phyloP scores from a whole-genome alignment of 1,284 basidiomycete genomes.

The Inonotus obliquus region DNA sequence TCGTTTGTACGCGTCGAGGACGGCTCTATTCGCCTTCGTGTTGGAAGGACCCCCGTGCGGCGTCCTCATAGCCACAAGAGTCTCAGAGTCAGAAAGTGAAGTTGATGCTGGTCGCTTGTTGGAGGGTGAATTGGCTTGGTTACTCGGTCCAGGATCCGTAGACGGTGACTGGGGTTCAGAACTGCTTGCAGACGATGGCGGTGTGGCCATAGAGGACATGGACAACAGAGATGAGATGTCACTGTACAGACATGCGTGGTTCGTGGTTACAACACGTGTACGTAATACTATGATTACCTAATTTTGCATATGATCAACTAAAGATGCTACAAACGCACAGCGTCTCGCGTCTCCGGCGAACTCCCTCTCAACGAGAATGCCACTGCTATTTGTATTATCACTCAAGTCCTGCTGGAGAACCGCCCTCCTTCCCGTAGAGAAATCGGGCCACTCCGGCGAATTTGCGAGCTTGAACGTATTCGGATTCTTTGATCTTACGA shows the following conservation, averaged over 20 bases:
- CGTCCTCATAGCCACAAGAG: background rate
- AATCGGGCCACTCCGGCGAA: conserved; percentile 32
- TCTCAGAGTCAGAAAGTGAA: conserved; percentile 12
- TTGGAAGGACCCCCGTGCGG: background rate
- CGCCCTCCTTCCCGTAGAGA: conserved; percentile 27
- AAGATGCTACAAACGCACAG: conserved; percentile 34
- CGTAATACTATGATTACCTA: conserved; percentile 18
- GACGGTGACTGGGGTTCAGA: background rate
- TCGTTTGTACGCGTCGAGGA: background rate
- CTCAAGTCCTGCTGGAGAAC: conserved; percentile 40
- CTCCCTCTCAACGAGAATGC: conserved; percentile 40
- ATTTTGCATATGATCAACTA: conserved; percentile 32
- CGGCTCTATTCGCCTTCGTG: background rate
- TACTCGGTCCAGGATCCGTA: conserved; percentile 4
- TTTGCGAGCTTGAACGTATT: conserved; percentile 45
- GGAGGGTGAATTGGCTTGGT: background rate
- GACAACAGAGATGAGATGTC: background rate
- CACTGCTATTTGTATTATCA: conserved; percentile 31
- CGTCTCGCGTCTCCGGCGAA: conserved; percentile 33
- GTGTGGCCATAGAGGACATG: background rate
- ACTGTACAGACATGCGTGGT: background rate
- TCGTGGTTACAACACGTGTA: background rate
- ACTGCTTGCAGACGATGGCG: background rate
- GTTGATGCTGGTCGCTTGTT: conserved; percentile 13
- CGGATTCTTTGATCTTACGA: conserved; percentile 47